Percentiles rank a stretch among this genome's conserved stretches.
Evolutionary conservation across 495 filamentous ascomycete species (phyloP).

Genomic region (Penicillium macrosclerotiorum): DNA sequence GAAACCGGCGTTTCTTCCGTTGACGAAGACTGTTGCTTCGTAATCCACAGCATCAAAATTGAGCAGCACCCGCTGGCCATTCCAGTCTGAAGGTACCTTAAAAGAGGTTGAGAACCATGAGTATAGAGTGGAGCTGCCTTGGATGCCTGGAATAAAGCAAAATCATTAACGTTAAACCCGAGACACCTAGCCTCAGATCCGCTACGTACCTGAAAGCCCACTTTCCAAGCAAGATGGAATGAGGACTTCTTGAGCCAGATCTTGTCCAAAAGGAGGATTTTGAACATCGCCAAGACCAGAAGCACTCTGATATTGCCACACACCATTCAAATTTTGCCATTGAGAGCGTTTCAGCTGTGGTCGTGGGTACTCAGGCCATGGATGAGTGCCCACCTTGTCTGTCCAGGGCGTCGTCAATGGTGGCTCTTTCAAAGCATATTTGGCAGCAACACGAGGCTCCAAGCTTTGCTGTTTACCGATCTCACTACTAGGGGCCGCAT

Average conservation of each 20-base stretch:
- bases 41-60: constrained; percentile 71
- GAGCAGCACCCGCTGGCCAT: constrained; percentile 47
- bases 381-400: constrained; percentile 55
- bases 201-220: constrained; percentile 43
- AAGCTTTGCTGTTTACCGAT: neutral
- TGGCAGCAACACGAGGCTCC: constrained; percentile 13
- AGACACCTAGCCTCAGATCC: neutral
- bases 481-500: constrained; percentile 14
- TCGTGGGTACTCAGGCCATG: constrained; percentile 67
- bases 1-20: constrained; percentile 51
- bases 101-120: constrained; percentile 64
- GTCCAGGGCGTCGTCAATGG: constrained; percentile 65
- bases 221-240: constrained; percentile 66
- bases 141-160: constrained; percentile 46
- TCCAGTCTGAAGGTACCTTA: constrained; percentile 48
- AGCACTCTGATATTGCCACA: constrained; percentile 62
- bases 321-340: constrained; percentile 64
- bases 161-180: neutral
- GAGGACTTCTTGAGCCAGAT: constrained; percentile 49
- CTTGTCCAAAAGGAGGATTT: constrained; percentile 39
- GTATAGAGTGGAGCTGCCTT: constrained; percentile 43
- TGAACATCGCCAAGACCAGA: constrained; percentile 34
- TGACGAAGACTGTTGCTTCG: constrained; percentile 63
- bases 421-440: constrained; percentile 30
- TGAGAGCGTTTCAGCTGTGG: constrained; percentile 55